These are phyloP conservation scores for Daedaleopsis nitida DNA, from an alignment of 768 basidiomycete species.

Conservation along the genomic window DNA sequence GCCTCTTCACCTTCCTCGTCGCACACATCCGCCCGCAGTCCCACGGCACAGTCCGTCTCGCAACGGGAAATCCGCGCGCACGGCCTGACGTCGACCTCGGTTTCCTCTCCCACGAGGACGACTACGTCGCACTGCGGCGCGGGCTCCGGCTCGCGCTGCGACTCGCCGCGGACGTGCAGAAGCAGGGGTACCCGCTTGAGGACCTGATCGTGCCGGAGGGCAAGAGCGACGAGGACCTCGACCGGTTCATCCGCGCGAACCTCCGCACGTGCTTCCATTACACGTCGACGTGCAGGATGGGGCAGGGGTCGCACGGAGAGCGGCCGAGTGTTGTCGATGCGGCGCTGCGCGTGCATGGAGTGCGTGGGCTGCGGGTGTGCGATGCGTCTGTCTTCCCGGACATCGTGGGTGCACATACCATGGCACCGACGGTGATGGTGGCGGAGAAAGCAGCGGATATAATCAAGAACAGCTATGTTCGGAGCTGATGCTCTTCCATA, in stretches of 20 bases:
- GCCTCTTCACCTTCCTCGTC: conserved; percentile 23
- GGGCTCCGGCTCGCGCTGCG: conserved; percentile 18
- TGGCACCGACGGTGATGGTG: conserved; percentile 37
- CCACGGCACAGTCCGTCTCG: conserved; percentile 28
- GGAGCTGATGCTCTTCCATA: too few relatives aligned
- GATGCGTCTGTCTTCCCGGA: conserved; percentile 28
- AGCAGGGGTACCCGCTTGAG: conserved; percentile 15
- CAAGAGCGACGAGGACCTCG: conserved; percentile 32
- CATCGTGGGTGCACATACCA: conserved; percentile 34
- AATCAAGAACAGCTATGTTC: conserved; percentile 18
- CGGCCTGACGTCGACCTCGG: conserved; percentile 34
- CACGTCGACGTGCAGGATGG: conserved; percentile 40
- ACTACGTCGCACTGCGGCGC: conserved; percentile 29
- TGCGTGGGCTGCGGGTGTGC: conserved; percentile 40
- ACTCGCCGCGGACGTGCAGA: conserved; percentile 21
- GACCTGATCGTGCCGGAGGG: conserved; percentile 28
- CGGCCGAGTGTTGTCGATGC: conserved; percentile 42
- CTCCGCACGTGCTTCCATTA: conserved; percentile 38
- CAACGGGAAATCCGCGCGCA: conserved; percentile 34
- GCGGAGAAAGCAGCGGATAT: conserved; percentile 43
- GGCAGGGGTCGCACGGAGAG: not conserved
- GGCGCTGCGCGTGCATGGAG: conserved; percentile 45
- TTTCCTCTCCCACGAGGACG: conserved; percentile 28
- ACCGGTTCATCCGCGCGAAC: conserved; percentile 29
- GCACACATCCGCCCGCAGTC: conserved; percentile 30